phyloP scores from a whole-genome alignment of 2,329 filamentous ascomycete species.

The Fusarium veterinarium region DNA sequence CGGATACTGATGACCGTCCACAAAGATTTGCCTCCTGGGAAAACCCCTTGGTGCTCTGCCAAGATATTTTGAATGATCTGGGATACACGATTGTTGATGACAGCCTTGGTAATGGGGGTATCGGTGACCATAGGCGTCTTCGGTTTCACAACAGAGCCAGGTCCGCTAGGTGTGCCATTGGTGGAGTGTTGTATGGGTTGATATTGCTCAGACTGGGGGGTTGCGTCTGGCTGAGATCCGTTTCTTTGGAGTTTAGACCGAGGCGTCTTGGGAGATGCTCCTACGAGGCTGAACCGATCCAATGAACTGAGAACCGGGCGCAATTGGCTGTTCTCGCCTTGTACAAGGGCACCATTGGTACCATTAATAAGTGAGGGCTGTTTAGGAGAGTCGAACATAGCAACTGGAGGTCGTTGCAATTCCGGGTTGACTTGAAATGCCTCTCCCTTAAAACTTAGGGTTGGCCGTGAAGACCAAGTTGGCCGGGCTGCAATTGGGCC shows the following conservation, averaged over 20 bases:
- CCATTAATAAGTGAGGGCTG: constrained; percentile 12
- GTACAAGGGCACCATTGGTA: constrained; percentile 37
- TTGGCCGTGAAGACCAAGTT: constrained; percentile 35
- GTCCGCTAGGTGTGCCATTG: not conserved
- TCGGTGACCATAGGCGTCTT: constrained; percentile 20
- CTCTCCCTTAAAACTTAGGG: constrained; percentile 38
- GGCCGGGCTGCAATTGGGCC: constrained; percentile 32
- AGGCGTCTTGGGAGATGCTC: constrained; percentile 23
- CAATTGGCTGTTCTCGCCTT: constrained; percentile 34
- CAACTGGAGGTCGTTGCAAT: constrained; percentile 39
- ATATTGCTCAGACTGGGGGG: not conserved
- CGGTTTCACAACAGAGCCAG: not conserved
- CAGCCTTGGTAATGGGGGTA: constrained; percentile 28
- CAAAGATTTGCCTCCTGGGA: constrained; percentile 63
- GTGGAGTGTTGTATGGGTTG: not conserved
- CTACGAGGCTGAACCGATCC: constrained; percentile 14
- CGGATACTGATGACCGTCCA: constrained; percentile 60
- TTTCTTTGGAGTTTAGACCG: constrained; percentile 20
- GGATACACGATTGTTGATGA: constrained; percentile 35
- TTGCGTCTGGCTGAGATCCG: not conserved
- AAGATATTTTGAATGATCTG: constrained; percentile 47
- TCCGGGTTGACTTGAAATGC: constrained; percentile 37
- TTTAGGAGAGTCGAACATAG: constrained; percentile 31
- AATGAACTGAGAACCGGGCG: constrained; percentile 36
- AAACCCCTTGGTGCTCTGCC: constrained; percentile 55